Evolutionary conservation across 2,329 filamentous ascomycete species (phyloP).

Genomic region (Daldinia sp.): DNA sequence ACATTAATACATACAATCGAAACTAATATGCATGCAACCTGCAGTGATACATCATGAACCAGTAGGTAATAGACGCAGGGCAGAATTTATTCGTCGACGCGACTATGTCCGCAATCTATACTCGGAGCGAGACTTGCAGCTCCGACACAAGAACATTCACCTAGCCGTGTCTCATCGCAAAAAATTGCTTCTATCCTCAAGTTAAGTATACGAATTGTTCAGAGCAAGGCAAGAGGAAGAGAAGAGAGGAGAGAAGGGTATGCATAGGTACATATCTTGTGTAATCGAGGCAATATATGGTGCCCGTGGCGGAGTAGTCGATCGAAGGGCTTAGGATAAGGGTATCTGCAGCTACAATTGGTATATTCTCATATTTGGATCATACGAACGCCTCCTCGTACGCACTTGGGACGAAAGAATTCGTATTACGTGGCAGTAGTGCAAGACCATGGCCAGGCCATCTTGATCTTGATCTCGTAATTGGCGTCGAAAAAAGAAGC

Average conservation of each 20-base stretch:
- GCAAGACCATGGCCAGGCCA: conserved; percentile 38
- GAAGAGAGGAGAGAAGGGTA: conserved; percentile 21
- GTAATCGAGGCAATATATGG: conserved; percentile 25
- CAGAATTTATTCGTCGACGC: conserved; percentile 33
- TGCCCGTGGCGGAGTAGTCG: conserved; percentile 39
- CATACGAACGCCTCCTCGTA: conserved; percentile 30
- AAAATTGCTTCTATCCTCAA: conserved; percentile 15
- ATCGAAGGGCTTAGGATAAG: conserved; percentile 35
- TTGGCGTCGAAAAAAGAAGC: conserved; percentile 26
- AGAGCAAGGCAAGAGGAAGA: conserved; percentile 24
- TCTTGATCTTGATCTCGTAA: conserved; percentile 16
- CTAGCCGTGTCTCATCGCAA: conserved; percentile 38
- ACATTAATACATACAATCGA: conserved; percentile 16
- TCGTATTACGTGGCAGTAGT: conserved; percentile 43
- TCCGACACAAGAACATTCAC: conserved; percentile 33
- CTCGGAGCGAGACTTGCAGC: conserved; percentile 38
- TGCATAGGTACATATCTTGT: conserved; percentile 36
- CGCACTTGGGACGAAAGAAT: conserved; percentile 27
- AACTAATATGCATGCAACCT: conserved; percentile 28
- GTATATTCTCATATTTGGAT: conserved; percentile 33
- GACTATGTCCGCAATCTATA: conserved; percentile 35
- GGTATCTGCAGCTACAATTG: conserved; percentile 44
- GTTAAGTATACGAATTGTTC: conserved; percentile 9
- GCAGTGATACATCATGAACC: conserved; percentile 34
- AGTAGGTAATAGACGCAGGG: conserved; percentile 14